Percentiles rank a stretch among this genome's conserved stretches.
Conservation (phyloP, 129 eudicot species). For the Lonicera japonica region DNA sequence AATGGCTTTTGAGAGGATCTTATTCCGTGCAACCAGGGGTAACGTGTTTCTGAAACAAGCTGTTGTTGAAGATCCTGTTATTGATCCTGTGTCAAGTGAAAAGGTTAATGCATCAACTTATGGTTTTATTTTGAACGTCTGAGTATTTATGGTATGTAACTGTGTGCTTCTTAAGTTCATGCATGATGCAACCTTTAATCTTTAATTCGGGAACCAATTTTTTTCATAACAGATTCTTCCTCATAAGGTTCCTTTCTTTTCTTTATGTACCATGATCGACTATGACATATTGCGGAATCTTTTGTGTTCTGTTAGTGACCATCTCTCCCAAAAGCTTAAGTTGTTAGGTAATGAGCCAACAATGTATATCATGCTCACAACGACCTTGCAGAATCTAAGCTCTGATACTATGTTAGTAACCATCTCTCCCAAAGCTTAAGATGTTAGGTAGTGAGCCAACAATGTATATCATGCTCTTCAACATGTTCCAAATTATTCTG, state of each 20-base stretch:
- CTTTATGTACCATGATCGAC: neutral
- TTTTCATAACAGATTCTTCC: neutral
- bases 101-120: constrained; percentile 37
- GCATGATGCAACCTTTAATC: neutral
- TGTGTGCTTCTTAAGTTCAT: neutral
- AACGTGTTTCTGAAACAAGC: constrained; percentile 75
- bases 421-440: no score
- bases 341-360: no score
- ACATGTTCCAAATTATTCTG: neutral
- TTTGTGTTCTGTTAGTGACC: no score
- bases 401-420: no score
- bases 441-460: no score
- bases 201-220: no score
- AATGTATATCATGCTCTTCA: no score
- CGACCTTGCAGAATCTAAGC: no score
- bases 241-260: neutral
- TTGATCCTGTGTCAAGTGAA: constrained; percentile 72
- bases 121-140: constrained; percentile 1
- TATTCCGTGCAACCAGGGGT: constrained; percentile 90
- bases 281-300: neutral
- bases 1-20: constrained; percentile 72
- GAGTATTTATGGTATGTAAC: neutral
- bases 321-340: no score
- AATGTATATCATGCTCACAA: no score
- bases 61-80: constrained; percentile 47